Evolutionary conservation across 2,329 filamentous ascomycete genomes (phyloP), one percentile per base, ranked within the genome.

Genomic region (Tolypocladium ovalisporum): DNA sequence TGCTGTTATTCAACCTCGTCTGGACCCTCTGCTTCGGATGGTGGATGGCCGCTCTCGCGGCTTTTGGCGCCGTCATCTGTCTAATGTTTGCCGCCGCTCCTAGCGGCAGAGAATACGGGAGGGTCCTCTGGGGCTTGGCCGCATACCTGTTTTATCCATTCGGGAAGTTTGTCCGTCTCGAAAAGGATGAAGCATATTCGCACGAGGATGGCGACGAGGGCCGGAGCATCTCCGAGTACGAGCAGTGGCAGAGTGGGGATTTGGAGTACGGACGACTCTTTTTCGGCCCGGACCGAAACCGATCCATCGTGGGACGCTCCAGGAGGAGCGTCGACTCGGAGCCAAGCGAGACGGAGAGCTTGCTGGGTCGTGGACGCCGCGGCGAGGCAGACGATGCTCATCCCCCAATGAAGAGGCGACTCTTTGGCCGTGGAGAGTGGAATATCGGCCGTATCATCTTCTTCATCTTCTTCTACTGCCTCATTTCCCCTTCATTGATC

Each of bases 191-290:
- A 68, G 88, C 89, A 49, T 99, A 99, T 68, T 79, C 90, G 53
- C 89, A 97, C 60, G 94, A 99, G 74, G 94, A 99, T 66, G 85
- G 94, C 67, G 92, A 93, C 44, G 94, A 99, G 73, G 94, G 94
- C 24, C 85, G 94, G 67, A 97, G 92, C 75, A 97, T 99, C 67
- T 95, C 90, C 66, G 94, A 99, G 75, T 99, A 99, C 69, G 94
- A 99, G 71, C 91, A 96, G 73, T 99, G 94, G 94, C 94, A 99
- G 75, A 97, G 86, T 68, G 94, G 94, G 54, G 94, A 99, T 67
- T 82, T 99, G 37, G 94, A 99, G 72, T 91, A 97, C 70, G 94
- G 94, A 3, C 84, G 93, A 37, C 81, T 99, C 2, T 97, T 99
- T 76, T 99, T 99, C 70, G 95, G 94, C 0, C 94, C 94, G 3